Percentiles rank a stretch among this genome's conserved stretches.
Conservation (phyloP, 352 stramenopile species). For the Globisporangium rhizosaccharum region DNA sequence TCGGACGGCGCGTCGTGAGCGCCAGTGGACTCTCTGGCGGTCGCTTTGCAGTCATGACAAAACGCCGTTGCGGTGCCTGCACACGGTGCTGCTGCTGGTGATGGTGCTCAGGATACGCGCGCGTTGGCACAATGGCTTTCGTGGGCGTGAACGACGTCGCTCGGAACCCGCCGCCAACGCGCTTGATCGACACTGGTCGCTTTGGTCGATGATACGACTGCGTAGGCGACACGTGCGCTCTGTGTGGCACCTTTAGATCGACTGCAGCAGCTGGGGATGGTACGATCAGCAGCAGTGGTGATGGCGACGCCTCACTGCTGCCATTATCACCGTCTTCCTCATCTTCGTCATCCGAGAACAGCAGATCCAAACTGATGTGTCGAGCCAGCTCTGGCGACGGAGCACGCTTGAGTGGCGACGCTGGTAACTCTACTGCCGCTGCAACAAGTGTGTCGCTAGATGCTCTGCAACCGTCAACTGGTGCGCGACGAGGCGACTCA, state of each 20-base stretch:
- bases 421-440: not conserved
- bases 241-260: not conserved
- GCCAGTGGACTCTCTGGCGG: not conserved
- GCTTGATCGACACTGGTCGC: slow-evolving; percentile 28
- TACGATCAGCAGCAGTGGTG: not conserved
- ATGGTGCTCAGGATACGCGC: not conserved
- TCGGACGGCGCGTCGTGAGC: slow-evolving; percentile 9
- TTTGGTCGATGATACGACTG: slow-evolving; percentile 7
- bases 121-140: slow-evolving; percentile 5
- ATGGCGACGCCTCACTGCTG: not conserved
- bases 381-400: not conserved
- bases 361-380: slow-evolving; percentile 43
- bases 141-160: slow-evolving; percentile 17
- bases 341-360: slow-evolving; percentile 38
- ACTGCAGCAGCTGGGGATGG: not conserved
- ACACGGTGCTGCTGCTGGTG: not conserved
- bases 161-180: slow-evolving; percentile 57
- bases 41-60: not conserved
- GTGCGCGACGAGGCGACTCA: not conserved
- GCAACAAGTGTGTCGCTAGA: not conserved
- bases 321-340: not conserved
- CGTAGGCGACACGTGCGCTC: not conserved
- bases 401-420: not conserved
- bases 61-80: slow-evolving; percentile 4
- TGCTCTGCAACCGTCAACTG: not conserved